Base-by-base conservation (phyloP, 139 green algal genomes). In the Yamagishiella unicocca region DNA sequence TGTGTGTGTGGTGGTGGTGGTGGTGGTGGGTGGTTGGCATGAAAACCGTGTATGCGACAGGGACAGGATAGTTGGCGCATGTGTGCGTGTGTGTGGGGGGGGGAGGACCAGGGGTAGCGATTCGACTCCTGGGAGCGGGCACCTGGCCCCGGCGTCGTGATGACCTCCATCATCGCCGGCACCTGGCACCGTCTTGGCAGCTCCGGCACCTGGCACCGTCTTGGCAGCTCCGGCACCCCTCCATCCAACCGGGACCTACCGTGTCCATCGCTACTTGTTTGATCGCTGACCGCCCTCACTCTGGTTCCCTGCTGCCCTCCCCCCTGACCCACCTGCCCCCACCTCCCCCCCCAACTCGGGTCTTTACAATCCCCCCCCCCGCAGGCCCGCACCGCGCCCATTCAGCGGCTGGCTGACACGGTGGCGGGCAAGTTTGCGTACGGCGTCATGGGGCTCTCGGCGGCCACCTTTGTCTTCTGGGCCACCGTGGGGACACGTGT, bases 401-500 rank as follows among this genome's bases (percentile, higher is more conserved):
- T 98, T 42, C 96, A 98, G 92, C 93, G 95, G 6, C 83, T 98
- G 70, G 96, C 96, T 0, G 96, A 99, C 84, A 83, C 75, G 0
- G 92, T 97, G 74, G 91, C 92, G 0, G 94, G 94, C 33, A 92
- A 90, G 72, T 99, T 99, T 92, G 94, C 94, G 0, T 96, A 96
- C 64, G 95, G 93, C 2, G 95, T 98, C 1, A 97, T 98, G 92
- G 95, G 62, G 17, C 82, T 93, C 4, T 94, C 94, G 0, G 93
- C 93, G 1, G 95, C 94, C 37, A 98, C 96, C 22, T 96, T 97
- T 53, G 68, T 64, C 1, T 98, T 98, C 83, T 98, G 96, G 96
- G 70, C 90, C 0, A 85, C 89, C 0, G 70, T 89, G 9, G 96
- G 95, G 64, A 91, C 92, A 2, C 72, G 80, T 25, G 31, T 97